Base-by-base conservation (phyloP, 768 basidiomycete species). In the Pulveroboletus sp. region DNA sequence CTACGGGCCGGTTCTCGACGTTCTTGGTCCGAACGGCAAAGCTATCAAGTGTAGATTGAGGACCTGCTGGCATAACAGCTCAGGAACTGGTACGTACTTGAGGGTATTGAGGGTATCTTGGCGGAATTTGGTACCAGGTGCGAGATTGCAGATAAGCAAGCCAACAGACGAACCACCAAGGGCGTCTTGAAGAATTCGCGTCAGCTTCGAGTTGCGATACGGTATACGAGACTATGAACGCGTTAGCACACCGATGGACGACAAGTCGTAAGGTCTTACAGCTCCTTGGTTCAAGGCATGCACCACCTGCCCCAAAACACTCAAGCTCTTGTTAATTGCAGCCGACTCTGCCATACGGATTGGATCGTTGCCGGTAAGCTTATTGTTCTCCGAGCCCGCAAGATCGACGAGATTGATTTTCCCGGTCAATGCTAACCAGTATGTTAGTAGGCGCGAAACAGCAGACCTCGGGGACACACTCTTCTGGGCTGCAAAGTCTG, bases 321-420 rank as follows among this genome's bases (percentile, higher is more conserved):
- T 88, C 40, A 95, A 68, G 6, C 87, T 90, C 64, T 88, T 91
- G 70, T 95, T 95, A 64, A 95, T 95, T 16, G 91, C 90, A 3
- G 87, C 70, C 4, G 87, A 88, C 69, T 95, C 93, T 3, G 84
- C 81, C 85, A 94, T 91, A 2, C 93, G 82, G n/a, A 79, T 82
- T 1, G 82, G 72, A 62, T 94, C 87, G 56, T 93, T 94, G 5
- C 92, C 91, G 5, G 93, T 93, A 23, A 87, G 74, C 75, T 90
- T 94, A 66, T 93, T 94, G 60, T 93, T 93, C 69, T 94, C 92
- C 0, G 88, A 91, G 23, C 92, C 92, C 16, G 92, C 92, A 23
- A 94, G 77, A 69, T 94, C 92, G 11, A 93, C 89, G 9, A 94
- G 78, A 55, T 90, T 90, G 47, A 93, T 84, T 64, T 87, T 90